Percentiles rank a stretch among this genome's conserved stretches.
Evolutionary conservation across 345 rosid species (phyloP).

Genomic region (Moricandia arvensis): DNA sequence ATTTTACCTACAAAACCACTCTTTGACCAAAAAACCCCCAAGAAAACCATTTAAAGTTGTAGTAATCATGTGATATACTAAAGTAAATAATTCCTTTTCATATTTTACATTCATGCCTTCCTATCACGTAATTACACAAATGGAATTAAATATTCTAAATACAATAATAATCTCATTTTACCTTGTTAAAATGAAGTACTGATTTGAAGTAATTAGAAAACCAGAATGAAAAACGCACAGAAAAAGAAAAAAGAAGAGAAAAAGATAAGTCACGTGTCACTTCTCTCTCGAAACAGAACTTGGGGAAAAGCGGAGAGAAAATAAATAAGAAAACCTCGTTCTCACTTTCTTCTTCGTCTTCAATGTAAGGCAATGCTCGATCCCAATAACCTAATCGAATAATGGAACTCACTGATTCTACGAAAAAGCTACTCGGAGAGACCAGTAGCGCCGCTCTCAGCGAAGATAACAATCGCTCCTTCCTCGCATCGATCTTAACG

Average conservation of each 20-base stretch:
- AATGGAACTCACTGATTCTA: constrained; percentile 51
- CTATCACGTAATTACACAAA: not conserved
- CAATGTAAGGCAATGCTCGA: constrained; percentile 38
- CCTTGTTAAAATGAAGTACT: too few species aligned
- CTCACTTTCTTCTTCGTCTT: constrained; percentile 23
- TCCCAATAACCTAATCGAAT: constrained; percentile 33
- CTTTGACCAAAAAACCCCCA: too few species aligned
- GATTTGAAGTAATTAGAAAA: too few species aligned
- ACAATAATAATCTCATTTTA: not conserved
- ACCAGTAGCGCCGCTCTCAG: constrained; percentile 13
- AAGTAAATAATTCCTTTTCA: not conserved
- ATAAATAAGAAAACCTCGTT: constrained; percentile 24
- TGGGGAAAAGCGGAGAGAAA: constrained; percentile 33
- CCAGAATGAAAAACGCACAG: not conserved
- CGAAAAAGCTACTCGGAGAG: constrained; percentile 27
- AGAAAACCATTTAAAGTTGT: not conserved
- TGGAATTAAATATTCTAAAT: not conserved
- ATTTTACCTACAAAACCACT: not conserved
- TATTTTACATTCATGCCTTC: not conserved
- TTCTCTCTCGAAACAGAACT: constrained; percentile 25
- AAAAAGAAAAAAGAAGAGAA: too few species aligned
- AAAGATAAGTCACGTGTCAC: constrained; percentile 21
- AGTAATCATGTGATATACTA: too few species aligned
- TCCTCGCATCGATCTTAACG: constrained; percentile 91
- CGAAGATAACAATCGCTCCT: constrained; percentile 63